Evolutionary conservation across 371 early-diverging fungal genomes (phyloP), one percentile per base, ranked within the genome.

Genomic region (Syncephalastrum sp.): DNA sequence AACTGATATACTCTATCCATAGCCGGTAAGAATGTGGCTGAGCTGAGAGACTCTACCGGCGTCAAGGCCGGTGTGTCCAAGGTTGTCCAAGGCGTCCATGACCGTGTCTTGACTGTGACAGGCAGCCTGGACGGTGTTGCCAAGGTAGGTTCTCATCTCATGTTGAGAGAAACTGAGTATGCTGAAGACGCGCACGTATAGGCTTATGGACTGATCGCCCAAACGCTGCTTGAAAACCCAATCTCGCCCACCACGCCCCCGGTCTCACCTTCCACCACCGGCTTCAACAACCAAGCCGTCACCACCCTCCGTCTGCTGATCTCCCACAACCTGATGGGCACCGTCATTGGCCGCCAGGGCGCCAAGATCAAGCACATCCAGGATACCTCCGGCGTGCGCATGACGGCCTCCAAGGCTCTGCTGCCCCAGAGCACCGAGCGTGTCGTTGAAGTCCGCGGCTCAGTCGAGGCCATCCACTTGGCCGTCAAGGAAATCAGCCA

Each of bases 21-120:
- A 67, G 78, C 79, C 50, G 97, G 97, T 43, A 85, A 83, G 58
- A 91, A 91, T 74, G 89, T 96, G 10, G 85, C 88, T 53, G 90
- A 92, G 56, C 81, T 95, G 64, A 79, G 95, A 59, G 88, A 92
- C 45, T 60, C 75, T 33, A 89, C 91, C 57, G 89, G 90, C 54
- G 94, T 93, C 62, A 86, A 88, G 61, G 91, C 95, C 17, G 90
- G 86, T 51, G 91, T 97, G 55, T 90, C 92, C 56, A 92, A 95
- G 69, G 88, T 87, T 38, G 85, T 94, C 47, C 90, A 87, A 59
- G 90, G 90, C 57, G 89, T 90, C 33, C 84, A 82, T 54, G 96
- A 95, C 60, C 88, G 97, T 50, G 85, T 96, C 53, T 69, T 96
- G 57, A 91, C 93, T 15, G 84, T 95, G 17, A 82, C 83, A 47